These are phyloP conservation scores for Phlyctochytrium bullatum DNA, from an alignment of 192 early-diverging fungal genomes.

Conservation along the genomic window DNA sequence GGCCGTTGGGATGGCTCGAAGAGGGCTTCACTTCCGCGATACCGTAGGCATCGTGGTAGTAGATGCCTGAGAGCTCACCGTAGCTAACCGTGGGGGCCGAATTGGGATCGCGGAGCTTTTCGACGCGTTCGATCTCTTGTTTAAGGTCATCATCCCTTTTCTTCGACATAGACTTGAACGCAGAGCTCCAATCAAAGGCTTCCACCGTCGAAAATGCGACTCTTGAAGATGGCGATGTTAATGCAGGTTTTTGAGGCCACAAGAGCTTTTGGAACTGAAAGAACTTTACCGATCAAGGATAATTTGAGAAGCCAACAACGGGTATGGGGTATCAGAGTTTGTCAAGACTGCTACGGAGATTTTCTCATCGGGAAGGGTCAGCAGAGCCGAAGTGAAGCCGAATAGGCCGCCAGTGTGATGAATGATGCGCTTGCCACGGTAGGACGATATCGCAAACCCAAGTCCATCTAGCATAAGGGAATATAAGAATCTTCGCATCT, in stretches of 20 bases:
- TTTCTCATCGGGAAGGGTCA: conserved; percentile 11
- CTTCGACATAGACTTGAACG: background rate
- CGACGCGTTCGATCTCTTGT: no score
- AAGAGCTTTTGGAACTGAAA: background rate
- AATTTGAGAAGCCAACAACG: background rate
- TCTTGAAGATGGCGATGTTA: background rate
- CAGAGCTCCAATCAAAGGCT: background rate
- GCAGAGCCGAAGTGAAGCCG: conserved; percentile 8
- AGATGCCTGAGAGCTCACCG: no score
- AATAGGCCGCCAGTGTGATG: background rate
- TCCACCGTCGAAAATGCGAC: background rate
- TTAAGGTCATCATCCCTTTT: background rate
- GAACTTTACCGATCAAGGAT: background rate
- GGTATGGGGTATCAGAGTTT: background rate
- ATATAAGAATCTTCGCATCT: background rate
- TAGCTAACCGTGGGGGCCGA: background rate
- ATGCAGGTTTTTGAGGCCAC: no score
- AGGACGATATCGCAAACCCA: conserved; percentile 12
- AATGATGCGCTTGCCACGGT: conserved; percentile 11
- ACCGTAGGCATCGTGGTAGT: background rate
- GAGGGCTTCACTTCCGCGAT: background rate
- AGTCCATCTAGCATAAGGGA: conserved; percentile 7
- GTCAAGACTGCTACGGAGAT: conserved; percentile 18
- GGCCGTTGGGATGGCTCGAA: background rate
- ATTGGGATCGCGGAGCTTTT: background rate